Base-by-base conservation (phyloP, 441 rosid genomes). In the Syzygium syzygioides region DNA sequence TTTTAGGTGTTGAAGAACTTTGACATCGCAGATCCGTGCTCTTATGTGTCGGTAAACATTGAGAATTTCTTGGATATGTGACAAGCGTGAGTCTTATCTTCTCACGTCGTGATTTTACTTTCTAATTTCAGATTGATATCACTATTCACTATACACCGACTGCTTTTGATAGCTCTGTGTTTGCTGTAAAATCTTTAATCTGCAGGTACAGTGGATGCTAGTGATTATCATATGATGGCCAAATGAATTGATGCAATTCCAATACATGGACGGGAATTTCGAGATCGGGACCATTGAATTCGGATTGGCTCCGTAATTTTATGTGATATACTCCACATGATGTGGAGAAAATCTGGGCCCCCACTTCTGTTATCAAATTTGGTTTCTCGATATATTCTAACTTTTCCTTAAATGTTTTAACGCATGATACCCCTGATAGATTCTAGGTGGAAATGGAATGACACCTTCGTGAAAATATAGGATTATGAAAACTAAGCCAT, bases 1-100 rank as follows among this genome's bases (percentile, higher is more conserved):
- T 86, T 62, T 79, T 95, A 98, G 99, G 98, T 96, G 87, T 90
- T 98, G 94, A 92, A 90, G 90, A 98, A 95, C 91, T 98, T 98
- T 28, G 98, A 94, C 89, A 94, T 97, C 62, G 89, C 93, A 4
- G 98, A 98, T 93, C 99, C 99, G 1, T 97, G 99, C 91, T 94
- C 99, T 20, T 97, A 91, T 91, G 87, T 96, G 92, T 99, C 96
- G 92, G 89, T 98, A 32, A 93, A 95, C 92, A 92, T 96, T 1
- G 92, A 97, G 94, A 90, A 76, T 71, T 94, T 97, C 87, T 88
- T 95, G 62, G 52, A 76, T 76, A 20, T 41, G 14, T 41, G 83
- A 76, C 15, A 25, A 76, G 83, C n/a, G 52, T 37, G 83, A 76
- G 83, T 76, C 15, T 19, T 19, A 13, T 41, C 52, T 41, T 23